Base-by-base conservation (phyloP, 2,329 filamentous ascomycete species). In the Epichloe aotearoae region DNA sequence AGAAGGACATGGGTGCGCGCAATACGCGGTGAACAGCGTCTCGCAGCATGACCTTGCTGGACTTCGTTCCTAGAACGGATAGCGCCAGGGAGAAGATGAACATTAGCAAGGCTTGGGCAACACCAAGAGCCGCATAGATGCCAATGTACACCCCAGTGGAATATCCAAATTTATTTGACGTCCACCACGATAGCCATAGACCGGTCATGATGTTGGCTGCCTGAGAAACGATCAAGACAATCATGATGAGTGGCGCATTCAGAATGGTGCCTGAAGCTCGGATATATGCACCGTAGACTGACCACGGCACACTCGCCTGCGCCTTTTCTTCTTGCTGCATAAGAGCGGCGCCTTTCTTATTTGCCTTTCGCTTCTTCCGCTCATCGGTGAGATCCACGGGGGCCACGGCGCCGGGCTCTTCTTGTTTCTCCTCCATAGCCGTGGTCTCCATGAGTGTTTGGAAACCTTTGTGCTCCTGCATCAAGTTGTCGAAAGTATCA, bases 151-250 rank as follows among this genome's bases (percentile, higher is more conserved):
- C 68, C 2, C 83, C 87, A 12, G 72, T 78, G 0, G 76, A 73
- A 52, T 84, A 78, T 7, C 74, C 71, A 57, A 84, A 95, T 62
- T 85, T 83, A 64, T 88, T 69, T 1, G 86, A 87, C 1, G 88
- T 94, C 91, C 91, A 97, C 70, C 83, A 97, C 0, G 89, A 93
- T 1, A 97, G 77, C 91, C 91, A 97, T 50, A 97, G 69, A 61
- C 85, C 90, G 12, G 89, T 95, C 57, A 80, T 76, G 56, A 97
- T 91, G 62, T 95, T 96, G 54, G 86, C 78, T 8, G 83, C 88
- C 62, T 95, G 89, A 0, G 86, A 82, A 11, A 89, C 61, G 5
- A 87, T 64, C 11, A 95, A 74, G 3, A 88, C 66, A 23, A 80
- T 52, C 4, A 79, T 38, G 4, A 88, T 64, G 4, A 91, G 65